Evolutionary conservation across 768 basidiomycete species (phyloP), one percentile per base, ranked within the genome.

Genomic region (Gelatoporia subvermispora): DNA sequence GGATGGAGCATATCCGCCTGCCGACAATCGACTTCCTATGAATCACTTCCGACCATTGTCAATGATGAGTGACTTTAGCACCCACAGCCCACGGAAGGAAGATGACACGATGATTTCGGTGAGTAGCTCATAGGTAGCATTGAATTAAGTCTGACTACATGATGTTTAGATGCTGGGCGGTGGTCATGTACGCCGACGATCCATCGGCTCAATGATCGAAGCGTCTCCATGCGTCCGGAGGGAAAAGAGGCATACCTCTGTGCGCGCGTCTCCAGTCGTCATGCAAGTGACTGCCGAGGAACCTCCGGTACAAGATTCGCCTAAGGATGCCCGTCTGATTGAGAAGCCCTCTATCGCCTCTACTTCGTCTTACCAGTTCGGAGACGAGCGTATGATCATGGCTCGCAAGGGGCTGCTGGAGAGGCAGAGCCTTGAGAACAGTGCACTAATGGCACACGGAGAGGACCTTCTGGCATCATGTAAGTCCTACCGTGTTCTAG

Each of bases 71-170:
- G 66, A 77, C 31, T 67, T 49, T 17, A 67, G 64, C 45, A 43
- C 50, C 17, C 75, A 79, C 36, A 79, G 77, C 50, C 75, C 81
- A 0, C 64, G 66, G 38, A 74, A 72, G 53, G 87, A 89, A 22
- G 85, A 88, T 50, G 88, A 90, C 55, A 90, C 89, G 0, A 88
- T 89, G 86, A 84, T 90, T 41, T 79, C 77, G 35, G 85, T 88
- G 63, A 60, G 82, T n/a, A n/a, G n/a, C n/a, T n/a, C n/a, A n/a
- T n/a, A n/a, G n/a, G n/a, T n/a, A n/a, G n/a, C n/a, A n/a, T n/a
- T n/a, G n/a, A 68, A 18, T 28, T 2, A 15, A 17, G n/a, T n/a
- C n/a, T n/a, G n/a, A 15, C 15, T 38, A 16, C 22, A 8, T n/a
- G 8, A 10, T 8, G n/a, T n/a, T 5, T 35, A 88, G 84, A 89